A percentile compares a stretch with the other conserved stretches of the same genome.
These are phyloP conservation scores for Astrephomene gubernaculifera DNA, from an alignment of 139 green algal genomes.

Conservation along the genomic window DNA sequence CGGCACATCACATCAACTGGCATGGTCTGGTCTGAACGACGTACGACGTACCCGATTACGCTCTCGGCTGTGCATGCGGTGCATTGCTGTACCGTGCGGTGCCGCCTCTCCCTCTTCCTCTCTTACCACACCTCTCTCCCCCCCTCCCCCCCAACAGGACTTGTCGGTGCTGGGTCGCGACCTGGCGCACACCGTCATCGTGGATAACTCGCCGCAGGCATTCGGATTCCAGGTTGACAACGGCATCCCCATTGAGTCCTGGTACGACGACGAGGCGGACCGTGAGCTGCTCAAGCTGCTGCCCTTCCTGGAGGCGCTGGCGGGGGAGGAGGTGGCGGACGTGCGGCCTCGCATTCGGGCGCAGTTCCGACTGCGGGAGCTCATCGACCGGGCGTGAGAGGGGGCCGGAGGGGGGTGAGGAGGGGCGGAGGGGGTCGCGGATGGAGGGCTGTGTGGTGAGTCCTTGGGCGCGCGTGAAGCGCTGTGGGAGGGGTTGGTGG, in stretches of 20 bases:
- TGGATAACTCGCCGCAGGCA: conserved; percentile 92
- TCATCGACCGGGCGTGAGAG: conserved; percentile 59
- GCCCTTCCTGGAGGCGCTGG: conserved; percentile 91
- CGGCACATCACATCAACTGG: no score
- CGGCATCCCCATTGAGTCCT: conserved; percentile 96
- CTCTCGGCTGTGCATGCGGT: not conserved
- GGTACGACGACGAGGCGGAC: conserved; percentile 92
- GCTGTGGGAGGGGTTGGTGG: no score
- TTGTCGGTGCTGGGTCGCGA: conserved; percentile 90
- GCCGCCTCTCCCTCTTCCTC: not conserved
- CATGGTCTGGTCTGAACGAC: not conserved
- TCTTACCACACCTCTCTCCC: not conserved
- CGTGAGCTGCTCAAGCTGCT: conserved; percentile 87
- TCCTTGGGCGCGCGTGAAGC: no score
- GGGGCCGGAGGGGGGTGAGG: not conserved
- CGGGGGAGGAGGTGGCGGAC: conserved; percentile 65
- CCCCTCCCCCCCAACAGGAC: conserved; percentile 44
- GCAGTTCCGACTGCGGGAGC: conserved; percentile 78
- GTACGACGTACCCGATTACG: not conserved
- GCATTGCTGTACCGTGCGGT: no score
- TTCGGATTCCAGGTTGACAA: conserved; percentile 96
- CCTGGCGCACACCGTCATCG: conserved; percentile 87
- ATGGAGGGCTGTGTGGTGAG: no score
- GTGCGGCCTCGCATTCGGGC: conserved; percentile 78
- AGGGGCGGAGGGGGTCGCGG: no score